Conservation (phyloP, 176 grass and related monocot species). For the Luzula sylvatica region DNA sequence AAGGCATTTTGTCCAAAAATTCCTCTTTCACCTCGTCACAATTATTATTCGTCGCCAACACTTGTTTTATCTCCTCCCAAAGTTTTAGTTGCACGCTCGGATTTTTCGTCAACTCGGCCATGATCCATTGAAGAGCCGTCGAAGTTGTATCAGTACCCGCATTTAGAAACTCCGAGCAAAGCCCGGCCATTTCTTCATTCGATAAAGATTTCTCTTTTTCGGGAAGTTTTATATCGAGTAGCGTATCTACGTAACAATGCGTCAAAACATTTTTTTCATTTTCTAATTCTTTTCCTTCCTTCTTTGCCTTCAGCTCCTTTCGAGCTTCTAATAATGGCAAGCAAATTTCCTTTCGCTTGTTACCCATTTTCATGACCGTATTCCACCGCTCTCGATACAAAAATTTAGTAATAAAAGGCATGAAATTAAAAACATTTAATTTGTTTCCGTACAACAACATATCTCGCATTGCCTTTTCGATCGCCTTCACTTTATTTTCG, state of each 20-base stretch:
- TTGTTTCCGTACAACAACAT: slow-evolving; percentile 4
- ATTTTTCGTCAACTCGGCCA: slow-evolving; percentile 71
- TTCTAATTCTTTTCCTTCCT: not conserved
- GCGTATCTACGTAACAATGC: slow-evolving; percentile 59
- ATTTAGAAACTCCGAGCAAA: slow-evolving; percentile 55
- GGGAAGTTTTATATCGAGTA: slow-evolving; percentile 45
- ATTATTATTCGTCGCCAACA: not conserved
- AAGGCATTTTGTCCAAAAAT: slow-evolving; percentile 38
- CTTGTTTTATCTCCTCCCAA: slow-evolving; percentile 22
- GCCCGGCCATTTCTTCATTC: slow-evolving; percentile 27
- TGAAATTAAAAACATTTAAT: slow-evolving; percentile 27
- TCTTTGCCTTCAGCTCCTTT: slow-evolving; percentile 19
- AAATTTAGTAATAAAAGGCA: slow-evolving; percentile 28
- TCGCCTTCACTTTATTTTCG: slow-evolving; percentile 25
- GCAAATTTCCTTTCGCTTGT: slow-evolving; percentile 17
- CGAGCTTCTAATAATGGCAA: slow-evolving; percentile 34
- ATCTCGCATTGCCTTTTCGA: slow-evolving; percentile 20
- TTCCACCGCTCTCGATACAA: slow-evolving; percentile 26
- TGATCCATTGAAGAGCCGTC: slow-evolving; percentile 61
- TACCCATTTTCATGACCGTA: not conserved
- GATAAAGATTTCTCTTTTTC: slow-evolving; percentile 28
- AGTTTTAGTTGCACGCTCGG: slow-evolving; percentile 31
- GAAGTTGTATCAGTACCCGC: slow-evolving; percentile 67
- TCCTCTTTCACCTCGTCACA: slow-evolving; percentile 33
- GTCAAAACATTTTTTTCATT: slow-evolving; percentile 15